Evolutionary conservation across 2,329 filamentous ascomycete genomes (phyloP).

Genomic region (Corniculantispora saksenae): DNA sequence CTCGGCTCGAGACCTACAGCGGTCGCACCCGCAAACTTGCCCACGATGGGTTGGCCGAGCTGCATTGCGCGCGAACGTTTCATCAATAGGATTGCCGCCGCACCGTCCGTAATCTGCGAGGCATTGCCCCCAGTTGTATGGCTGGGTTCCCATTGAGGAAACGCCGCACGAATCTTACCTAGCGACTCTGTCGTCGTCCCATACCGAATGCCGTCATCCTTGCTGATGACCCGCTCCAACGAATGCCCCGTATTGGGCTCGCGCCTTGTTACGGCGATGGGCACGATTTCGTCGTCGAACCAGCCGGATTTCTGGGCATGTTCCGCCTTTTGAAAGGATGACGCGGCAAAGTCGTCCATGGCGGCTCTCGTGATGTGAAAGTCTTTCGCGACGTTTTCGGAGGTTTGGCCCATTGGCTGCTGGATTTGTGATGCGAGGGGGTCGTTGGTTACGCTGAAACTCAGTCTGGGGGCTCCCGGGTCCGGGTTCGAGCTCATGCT

Average conservation of each 20-base stretch:
- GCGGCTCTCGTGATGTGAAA: conserved; percentile 74
- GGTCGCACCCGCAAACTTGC: conserved; percentile 76
- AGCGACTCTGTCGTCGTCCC: conserved; percentile 69
- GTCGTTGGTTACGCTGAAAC: too few relatives aligned
- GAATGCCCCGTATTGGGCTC: conserved; percentile 60
- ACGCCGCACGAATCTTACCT: conserved; percentile 81
- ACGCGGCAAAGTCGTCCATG: conserved; percentile 80
- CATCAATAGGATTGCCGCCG: conserved; percentile 82
- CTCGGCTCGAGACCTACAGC: conserved; percentile 80
- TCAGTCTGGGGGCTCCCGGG: too few relatives aligned
- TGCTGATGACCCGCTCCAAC: conserved; percentile 62
- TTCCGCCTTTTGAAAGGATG: conserved; percentile 72
- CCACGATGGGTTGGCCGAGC: conserved; percentile 76
- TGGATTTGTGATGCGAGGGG: too few relatives aligned
- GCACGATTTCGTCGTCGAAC: conserved; percentile 79
- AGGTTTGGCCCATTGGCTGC: conserved; percentile 90
- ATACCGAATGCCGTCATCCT: conserved; percentile 81
- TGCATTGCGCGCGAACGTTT: conserved; percentile 74
- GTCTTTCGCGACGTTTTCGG: conserved; percentile 80
- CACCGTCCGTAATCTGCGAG: conserved; percentile 84
- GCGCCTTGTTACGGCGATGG: conserved; percentile 68
- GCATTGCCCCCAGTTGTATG: conserved; percentile 91
- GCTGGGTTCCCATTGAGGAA: conserved; percentile 70
- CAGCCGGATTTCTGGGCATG: conserved; percentile 66
- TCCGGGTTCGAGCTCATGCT: too few relatives aligned